Evolutionary conservation across 345 rosid genomes (phyloP), one percentile per base, ranked within the genome.

Genomic region (Angophora floribunda): DNA sequence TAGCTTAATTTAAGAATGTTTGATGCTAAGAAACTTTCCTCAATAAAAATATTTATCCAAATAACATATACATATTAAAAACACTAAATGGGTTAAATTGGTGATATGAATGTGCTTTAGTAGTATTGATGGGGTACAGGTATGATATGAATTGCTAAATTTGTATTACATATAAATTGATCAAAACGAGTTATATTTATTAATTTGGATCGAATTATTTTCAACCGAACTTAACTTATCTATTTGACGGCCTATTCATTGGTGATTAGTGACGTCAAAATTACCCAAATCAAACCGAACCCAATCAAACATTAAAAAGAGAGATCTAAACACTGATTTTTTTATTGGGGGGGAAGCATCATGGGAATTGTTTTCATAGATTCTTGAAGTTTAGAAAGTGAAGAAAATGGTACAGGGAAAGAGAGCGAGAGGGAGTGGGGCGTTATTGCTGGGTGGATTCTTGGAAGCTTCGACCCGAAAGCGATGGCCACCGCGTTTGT

Each of bases 41-140:
- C 41, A 36, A 36, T 36, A 36, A 24, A 3, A 53, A 53, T 53
- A 3, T 53, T 21, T 0, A 53, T 53, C 59, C 4, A 21, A 2
- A 9, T 53, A 19, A 21, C 59, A 21, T 21, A 53, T 53, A 53
- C 21, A 21, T 0, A 53, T 21, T 53, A 53, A 53, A 53, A 53
- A 21, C 26, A 7, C 21, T 53, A 53, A 53, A 9, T 21, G 59
- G 59, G 10, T 55, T 10, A 21, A 19, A 55, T 55, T 19, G 26
- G 59, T 55, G 22, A 55, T 3, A 21, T 1, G 4, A 19, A 0
- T 19, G 26, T 55, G 0, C 22, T 55, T 21, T 55, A 55, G 26
- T 55, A 55, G 11, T 21, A 55, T 55, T 55, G 21, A 11, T 1
- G 5, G 0, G 22, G 10, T 21, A 55, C 0, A 4, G 59, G 5